Evolutionary conservation across 73 alveolate species (phyloP).

Genomic region (Paramecium pentaurelia): DNA sequence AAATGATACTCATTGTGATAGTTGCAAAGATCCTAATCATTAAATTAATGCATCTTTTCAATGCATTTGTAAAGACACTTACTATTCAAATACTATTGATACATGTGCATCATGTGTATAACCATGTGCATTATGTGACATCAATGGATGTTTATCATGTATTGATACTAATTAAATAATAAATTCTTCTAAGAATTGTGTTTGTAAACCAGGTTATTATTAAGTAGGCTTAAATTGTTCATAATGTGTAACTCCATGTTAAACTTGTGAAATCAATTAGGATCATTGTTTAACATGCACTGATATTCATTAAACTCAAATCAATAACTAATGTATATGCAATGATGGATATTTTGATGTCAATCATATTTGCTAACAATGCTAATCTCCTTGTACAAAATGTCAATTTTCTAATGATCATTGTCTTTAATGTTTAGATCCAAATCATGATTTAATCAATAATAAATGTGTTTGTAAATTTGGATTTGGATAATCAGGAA

Average conservation of each 20-base stretch:
- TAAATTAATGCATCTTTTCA: not conserved
- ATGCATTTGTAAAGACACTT: not conserved
- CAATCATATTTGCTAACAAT: not conserved
- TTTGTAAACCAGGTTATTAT: not conserved
- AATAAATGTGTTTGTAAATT: not conserved
- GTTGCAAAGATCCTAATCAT: not conserved
- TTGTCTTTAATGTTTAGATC: not conserved
- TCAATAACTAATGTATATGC: not conserved
- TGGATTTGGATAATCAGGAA: not conserved
- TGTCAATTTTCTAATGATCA: not conserved
- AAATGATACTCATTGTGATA: not conserved
- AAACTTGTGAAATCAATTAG: not conserved
- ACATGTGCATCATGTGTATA: not conserved
- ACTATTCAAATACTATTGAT: not conserved
- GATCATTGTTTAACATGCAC: conserved; percentile 12
- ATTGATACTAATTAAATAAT: not conserved
- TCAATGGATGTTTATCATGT: not conserved
- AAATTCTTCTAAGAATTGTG: not conserved
- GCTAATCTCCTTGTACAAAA: not conserved
- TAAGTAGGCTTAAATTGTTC: not conserved
- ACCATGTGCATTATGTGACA: not conserved
- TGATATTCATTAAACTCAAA: not conserved
- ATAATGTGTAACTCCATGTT: not conserved
- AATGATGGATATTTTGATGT: conserved; percentile 10
- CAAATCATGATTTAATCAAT: not conserved